Conservation (phyloP, 2,329 filamentous ascomycete species). For the Coniochaeta sp. region DNA sequence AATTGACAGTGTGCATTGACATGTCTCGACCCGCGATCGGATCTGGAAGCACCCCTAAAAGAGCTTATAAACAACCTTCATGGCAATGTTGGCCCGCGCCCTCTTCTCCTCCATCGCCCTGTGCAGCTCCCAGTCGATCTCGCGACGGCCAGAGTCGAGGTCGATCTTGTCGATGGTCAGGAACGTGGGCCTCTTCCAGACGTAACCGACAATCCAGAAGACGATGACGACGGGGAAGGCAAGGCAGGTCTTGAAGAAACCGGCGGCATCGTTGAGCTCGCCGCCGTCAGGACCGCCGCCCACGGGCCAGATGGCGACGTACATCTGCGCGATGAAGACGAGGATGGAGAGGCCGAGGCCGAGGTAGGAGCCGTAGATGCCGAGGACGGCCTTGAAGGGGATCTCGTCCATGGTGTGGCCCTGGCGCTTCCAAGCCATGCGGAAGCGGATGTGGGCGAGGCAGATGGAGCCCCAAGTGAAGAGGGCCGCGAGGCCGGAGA, state of each 20-base stretch:
- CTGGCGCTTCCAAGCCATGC: conserved; percentile 52
- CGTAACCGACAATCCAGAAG: conserved; percentile 48
- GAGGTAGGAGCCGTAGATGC: conserved; percentile 57
- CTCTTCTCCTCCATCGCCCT: not conserved
- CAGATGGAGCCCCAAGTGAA: conserved; percentile 68
- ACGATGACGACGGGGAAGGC: conserved; percentile 45
- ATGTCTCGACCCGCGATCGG: no score
- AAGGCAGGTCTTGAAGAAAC: conserved; percentile 49
- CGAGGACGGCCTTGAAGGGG: conserved; percentile 54
- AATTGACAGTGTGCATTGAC: no score
- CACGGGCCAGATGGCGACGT: conserved; percentile 27
- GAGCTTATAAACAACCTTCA: not conserved
- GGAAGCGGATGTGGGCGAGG: conserved; percentile 63
- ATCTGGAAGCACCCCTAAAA: not conserved
- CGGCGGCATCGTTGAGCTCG: conserved; percentile 23
- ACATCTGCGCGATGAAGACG: conserved; percentile 46
- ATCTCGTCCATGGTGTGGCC: conserved; percentile 60
- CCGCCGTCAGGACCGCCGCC: conserved; percentile 11
- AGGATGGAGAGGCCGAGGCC: conserved; percentile 52
- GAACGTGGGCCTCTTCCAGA: conserved; percentile 59
- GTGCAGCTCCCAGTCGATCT: not conserved
- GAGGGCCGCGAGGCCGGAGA: conserved; percentile 58
- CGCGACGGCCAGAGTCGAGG: conserved; percentile 39
- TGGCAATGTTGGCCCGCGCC: not conserved
- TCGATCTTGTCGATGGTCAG: conserved; percentile 54